Evolutionary conservation across 2,329 filamentous ascomycete genomes (phyloP), one percentile per base, ranked within the genome.

Genomic region (Pseudohalonectria lignicola): DNA sequence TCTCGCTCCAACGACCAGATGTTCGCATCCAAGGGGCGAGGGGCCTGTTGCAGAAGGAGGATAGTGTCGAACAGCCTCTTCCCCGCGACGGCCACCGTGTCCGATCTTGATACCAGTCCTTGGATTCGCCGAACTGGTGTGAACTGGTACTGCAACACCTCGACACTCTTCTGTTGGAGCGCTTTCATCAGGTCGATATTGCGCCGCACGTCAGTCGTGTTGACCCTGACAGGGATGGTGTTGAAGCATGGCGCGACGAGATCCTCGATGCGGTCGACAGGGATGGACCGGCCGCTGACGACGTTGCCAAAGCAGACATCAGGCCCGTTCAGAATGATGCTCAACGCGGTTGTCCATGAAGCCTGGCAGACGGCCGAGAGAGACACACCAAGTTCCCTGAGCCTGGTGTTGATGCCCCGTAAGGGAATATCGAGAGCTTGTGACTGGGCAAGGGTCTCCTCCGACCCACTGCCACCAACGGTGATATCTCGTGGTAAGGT

Each of bases 201-300:
- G 13, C 66, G 69, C 1, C 55, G 61, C 2, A 54, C 54, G 3
- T 53, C 52, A 1, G 66, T 58, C 9, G 83, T 43, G 23, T 75
- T 59, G 13, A 76, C 60, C 19, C 86, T 73, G 2, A 87, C 53
- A 0, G 88, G 86, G 11, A 94, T 60, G 0, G 88, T 94, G 52
- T 94, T 95, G 66, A 95, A 94, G 54, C 86, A 94, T 0, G 88
- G 88, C 0, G 85, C 86, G n/a, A 93, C 74, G 5, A 94, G 70
- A 4, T 69, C 64, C 28, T 88, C 78, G 10, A 90, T 64, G 0
- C 71, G 73, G 5, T 81, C 69, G 3, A 88, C 55, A 0, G 74
- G 60, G 9, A 85, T 53, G 1, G 78, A 80, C 7, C 88, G 76
- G 2, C 88, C 87, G 50, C 77, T 88, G 40, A 90, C 71, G 3